Evolutionary conservation across 345 rosid species (phyloP).

Genomic region (Clausena lansium): DNA sequence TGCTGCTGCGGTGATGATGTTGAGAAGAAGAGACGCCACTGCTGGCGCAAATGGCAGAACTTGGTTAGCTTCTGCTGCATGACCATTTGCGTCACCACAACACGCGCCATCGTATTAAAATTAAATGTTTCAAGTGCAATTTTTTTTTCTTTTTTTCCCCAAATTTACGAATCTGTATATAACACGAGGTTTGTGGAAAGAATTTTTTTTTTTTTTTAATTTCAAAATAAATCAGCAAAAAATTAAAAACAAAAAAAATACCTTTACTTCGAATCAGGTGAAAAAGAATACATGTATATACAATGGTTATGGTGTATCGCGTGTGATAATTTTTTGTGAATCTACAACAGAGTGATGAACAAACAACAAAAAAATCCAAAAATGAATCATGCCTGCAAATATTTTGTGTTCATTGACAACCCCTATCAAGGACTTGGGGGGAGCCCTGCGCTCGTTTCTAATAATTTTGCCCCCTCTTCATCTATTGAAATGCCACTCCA

Average conservation of each 20-base stretch:
- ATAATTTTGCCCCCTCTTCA: constrained; percentile 44
- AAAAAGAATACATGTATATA: constrained; percentile 17
- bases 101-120: neutral
- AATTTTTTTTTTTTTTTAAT: neutral
- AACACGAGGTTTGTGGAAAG: neutral
- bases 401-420: neutral
- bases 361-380: neutral
- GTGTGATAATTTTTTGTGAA: neutral
- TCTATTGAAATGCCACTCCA: constrained; percentile 65
- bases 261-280: constrained; percentile 11
- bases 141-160: neutral
- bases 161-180: too few relatives aligned
- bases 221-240: too few relatives aligned
- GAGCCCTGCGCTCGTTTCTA: constrained; percentile 34
- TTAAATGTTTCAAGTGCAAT: neutral
- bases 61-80: neutral
- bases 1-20: neutral
- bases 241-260: neutral
- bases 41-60: neutral
- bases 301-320: neutral
- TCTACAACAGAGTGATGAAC: constrained; percentile 14
- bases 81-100: neutral
- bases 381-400: neutral
- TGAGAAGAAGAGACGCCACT: neutral
- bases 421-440: constrained; percentile 33